A percentile compares a stretch with the other conserved stretches of the same genome.
phyloP scores from a whole-genome alignment of 2,329 filamentous ascomycete species.

The Trichoderma aggressivum region DNA sequence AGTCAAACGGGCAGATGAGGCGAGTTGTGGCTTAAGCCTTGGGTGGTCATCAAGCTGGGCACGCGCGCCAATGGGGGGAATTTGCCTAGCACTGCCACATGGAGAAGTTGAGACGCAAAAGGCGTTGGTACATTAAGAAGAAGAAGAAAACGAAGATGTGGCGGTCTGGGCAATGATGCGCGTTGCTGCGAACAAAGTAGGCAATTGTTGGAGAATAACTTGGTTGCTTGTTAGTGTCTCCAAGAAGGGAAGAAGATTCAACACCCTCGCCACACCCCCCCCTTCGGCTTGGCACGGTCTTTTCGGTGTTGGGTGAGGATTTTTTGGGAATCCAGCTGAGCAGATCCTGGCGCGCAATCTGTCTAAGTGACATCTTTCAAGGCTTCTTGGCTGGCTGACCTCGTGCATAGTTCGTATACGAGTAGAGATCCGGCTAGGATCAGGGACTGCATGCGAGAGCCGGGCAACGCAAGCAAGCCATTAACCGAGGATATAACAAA shows the following conservation, averaged over 20 bases:
- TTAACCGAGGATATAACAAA: conserved; percentile 1
- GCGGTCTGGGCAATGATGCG: neutral
- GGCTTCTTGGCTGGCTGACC: neutral
- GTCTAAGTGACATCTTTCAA: neutral
- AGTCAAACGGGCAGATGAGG: neutral
- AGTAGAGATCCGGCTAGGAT: neutral
- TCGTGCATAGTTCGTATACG: conserved; percentile 1
- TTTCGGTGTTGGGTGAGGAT: neutral
- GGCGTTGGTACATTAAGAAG: too few species aligned
- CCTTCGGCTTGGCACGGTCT: neutral
- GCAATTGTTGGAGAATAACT: neutral
- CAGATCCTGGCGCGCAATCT: conserved; percentile 7
- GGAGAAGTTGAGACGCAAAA: neutral
- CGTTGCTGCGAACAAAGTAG: neutral
- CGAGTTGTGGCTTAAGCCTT: neutral
- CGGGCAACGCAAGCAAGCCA: neutral
- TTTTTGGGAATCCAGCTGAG: neutral
- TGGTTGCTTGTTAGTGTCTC: neutral
- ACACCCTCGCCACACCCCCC: neutral
- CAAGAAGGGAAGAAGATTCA: neutral
- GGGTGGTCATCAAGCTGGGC: neutral
- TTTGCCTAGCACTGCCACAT: neutral
- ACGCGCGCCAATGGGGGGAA: neutral
- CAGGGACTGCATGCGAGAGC: neutral
- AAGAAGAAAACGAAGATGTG: too few species aligned